Percentiles rank a stretch among this genome's conserved stretches.
Evolutionary conservation across 805 yeast species (phyloP).

Genomic region (Candida andamanensis): DNA sequence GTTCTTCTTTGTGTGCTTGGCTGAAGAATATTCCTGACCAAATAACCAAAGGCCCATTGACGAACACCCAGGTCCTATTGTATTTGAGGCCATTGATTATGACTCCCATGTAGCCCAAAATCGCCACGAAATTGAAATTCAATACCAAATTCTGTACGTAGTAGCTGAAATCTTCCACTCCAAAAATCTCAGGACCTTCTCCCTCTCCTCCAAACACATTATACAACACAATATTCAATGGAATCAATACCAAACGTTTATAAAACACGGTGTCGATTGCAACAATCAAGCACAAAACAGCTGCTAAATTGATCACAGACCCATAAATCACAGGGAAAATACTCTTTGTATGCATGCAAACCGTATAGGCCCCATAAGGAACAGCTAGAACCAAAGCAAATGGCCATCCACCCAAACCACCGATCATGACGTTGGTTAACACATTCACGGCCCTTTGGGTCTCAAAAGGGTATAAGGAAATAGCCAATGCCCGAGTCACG

Average conservation of each 20-base stretch:
- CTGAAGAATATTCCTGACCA: constrained; percentile 65
- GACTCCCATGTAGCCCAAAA: constrained; percentile 39
- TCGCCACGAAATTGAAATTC: constrained; percentile 61
- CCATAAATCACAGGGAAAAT: constrained; percentile 1
- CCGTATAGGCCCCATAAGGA: constrained; percentile 48
- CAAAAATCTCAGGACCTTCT: constrained; percentile 88
- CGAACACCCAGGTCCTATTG: constrained; percentile 10
- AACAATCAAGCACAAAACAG: constrained; percentile 21
- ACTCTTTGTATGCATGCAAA: constrained; percentile 1
- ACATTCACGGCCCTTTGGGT: constrained; percentile 16
- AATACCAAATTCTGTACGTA: constrained; percentile 64
- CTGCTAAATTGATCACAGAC: constrained; percentile 12
- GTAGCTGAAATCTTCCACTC: constrained; percentile 73
- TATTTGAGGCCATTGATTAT: constrained; percentile 13
- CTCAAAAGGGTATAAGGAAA: constrained; percentile 19
- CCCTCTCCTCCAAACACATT: constrained; percentile 67
- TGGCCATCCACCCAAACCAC: constrained; percentile 90
- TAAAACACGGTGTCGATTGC: constrained; percentile 60
- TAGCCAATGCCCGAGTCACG: constrained; percentile 40
- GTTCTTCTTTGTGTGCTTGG: constrained; percentile 92
- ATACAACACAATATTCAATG: constrained; percentile 76
- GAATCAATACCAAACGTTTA: constrained; percentile 58
- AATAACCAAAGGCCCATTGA: constrained; percentile 46
- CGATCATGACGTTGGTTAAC: constrained; percentile 47
- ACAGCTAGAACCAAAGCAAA: constrained; percentile 61